A percentile compares a stretch with the other conserved stretches of the same genome.
Conservation (phyloP, 495 filamentous ascomycete species). For the Penicillium argentinense region DNA sequence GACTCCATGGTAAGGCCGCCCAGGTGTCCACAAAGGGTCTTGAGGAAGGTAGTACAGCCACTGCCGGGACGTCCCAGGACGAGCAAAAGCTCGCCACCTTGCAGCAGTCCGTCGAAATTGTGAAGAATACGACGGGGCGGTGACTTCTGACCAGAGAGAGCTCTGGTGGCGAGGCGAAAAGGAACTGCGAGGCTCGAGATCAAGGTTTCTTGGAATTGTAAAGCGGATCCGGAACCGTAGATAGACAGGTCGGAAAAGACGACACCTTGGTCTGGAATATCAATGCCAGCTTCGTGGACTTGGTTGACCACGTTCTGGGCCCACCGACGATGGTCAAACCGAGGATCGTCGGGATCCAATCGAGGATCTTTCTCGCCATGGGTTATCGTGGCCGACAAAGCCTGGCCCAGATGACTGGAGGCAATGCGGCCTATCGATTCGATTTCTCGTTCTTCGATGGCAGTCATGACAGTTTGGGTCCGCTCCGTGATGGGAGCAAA, state of each 20-base stretch:
- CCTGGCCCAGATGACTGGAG: constrained; percentile 26
- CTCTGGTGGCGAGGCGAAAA: constrained; percentile 32
- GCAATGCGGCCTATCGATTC: constrained; percentile 27
- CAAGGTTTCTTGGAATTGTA: constrained; percentile 51
- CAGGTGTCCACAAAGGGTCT: constrained; percentile 37
- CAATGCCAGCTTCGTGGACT: constrained; percentile 37
- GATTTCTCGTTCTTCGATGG: constrained; percentile 21
- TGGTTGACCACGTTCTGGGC: constrained; percentile 36
- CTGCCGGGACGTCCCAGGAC: constrained; percentile 44
- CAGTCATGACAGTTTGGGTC: constrained; percentile 11
- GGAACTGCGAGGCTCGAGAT: constrained; percentile 42
- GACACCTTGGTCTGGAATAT: constrained; percentile 33
- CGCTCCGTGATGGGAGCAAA: constrained; percentile 21
- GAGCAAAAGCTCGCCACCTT: constrained; percentile 38
- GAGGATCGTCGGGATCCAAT: constrained; percentile 48
- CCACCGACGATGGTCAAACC: constrained; percentile 57
- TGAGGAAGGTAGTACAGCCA: constrained; percentile 40
- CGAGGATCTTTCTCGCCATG: constrained; percentile 36
- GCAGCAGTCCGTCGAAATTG: constrained; percentile 34
- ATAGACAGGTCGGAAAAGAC: constrained; percentile 49
- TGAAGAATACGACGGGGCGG: constrained; percentile 30
- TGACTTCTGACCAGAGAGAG: constrained; percentile 21
- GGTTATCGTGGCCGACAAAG: constrained; percentile 18
- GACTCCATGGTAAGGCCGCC: constrained; percentile 35
- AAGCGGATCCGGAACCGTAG: constrained; percentile 48